Conservation (phyloP, 805 yeast genomes). For the Suhomyces faveliae region DNA sequence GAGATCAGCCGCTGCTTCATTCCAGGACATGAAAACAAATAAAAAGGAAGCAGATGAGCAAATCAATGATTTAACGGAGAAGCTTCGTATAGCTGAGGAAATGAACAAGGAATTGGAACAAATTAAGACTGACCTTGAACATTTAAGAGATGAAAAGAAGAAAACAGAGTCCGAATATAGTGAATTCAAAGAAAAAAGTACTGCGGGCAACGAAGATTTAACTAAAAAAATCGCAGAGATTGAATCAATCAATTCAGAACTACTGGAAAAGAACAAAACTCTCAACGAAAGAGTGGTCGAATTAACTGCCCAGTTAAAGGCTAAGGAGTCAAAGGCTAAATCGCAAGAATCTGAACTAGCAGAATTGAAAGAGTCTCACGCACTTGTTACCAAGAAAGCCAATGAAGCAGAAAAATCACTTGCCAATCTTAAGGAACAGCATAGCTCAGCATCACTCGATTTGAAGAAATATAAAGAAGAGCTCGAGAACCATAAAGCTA, state of each 20-base stretch:
- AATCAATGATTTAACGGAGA: not conserved
- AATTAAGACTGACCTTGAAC: not conserved
- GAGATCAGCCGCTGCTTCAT: slow-evolving; percentile 38
- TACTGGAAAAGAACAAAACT: not conserved
- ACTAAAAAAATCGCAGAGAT: not conserved
- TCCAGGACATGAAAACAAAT: slow-evolving; percentile 27
- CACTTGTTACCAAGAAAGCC: not conserved
- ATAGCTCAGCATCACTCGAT: not conserved
- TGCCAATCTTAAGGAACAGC: not conserved
- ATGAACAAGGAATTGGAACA: not conserved
- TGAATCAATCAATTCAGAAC: slow-evolving; percentile 1
- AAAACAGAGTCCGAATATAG: not conserved
- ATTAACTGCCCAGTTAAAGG: not conserved
- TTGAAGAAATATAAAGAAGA: not conserved
- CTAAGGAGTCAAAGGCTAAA: not conserved
- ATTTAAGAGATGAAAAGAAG: not conserved
- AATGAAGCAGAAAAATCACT: not conserved
- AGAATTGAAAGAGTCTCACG: not conserved
- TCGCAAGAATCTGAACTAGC: not conserved
- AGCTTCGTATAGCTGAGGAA: not conserved
- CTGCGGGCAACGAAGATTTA: not conserved
- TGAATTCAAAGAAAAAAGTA: not conserved
- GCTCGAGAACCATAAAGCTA: not conserved
- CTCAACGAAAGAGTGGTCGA: not conserved
- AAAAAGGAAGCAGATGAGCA: slow-evolving; percentile 11